Percentiles rank a stretch among this genome's conserved stretches.
phyloP scores from a whole-genome alignment of 2,329 filamentous ascomycete species.

The Beauveria rudraprayagi region DNA sequence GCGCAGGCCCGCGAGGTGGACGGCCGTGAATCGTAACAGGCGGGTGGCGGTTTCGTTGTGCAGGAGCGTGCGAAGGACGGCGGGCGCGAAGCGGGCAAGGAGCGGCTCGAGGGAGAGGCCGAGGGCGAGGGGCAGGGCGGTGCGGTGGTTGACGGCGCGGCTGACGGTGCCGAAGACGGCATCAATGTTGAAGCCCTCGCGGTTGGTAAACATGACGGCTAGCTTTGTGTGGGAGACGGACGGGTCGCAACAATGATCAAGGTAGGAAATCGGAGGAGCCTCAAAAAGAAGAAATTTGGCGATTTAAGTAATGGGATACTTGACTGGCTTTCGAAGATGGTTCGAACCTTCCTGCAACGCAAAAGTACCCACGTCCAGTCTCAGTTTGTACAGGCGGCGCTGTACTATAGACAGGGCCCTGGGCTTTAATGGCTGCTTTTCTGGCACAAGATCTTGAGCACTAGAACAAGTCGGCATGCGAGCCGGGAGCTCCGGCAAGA shows the following conservation, averaged over 20 bases:
- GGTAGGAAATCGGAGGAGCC: background rate
- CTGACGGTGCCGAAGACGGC: constrained; percentile 14
- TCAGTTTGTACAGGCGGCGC: background rate
- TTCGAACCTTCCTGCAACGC: background rate
- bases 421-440: background rate
- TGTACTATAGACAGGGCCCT: background rate
- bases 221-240: background rate
- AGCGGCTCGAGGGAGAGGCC: constrained; percentile 10
- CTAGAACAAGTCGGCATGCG: background rate
- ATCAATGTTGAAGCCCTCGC: constrained; percentile 22
- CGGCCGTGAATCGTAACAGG: background rate
- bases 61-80: constrained; percentile 7
- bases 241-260: too few relatives aligned
- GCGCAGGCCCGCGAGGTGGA: background rate
- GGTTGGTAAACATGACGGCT: constrained; percentile 13
- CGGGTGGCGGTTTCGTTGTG: background rate
- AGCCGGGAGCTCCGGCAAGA: background rate
- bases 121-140: constrained; percentile 15
- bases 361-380: background rate
- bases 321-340: background rate
- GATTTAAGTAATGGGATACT: background rate
- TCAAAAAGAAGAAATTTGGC: background rate
- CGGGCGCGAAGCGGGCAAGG: background rate
- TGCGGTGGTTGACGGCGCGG: constrained; percentile 17
- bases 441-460: background rate